phyloP scores from a whole-genome alignment of 495 filamentous ascomycete species.

The Staphylotrichum tortipilum region DNA sequence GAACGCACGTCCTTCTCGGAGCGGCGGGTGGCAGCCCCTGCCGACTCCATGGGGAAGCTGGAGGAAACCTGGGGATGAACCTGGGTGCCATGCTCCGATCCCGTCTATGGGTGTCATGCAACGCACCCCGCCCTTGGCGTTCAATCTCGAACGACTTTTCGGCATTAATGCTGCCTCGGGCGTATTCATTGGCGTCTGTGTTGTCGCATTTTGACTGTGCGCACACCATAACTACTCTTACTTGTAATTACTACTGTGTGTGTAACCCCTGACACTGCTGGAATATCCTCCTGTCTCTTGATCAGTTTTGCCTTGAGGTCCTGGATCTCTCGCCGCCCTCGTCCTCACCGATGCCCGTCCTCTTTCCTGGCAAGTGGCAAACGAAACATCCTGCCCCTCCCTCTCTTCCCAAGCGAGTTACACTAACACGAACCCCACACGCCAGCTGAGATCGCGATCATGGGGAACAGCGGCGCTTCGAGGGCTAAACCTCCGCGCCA shows the following conservation, averaged over 20 bases:
- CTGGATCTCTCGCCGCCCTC: too few relatives aligned
- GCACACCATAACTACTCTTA: too few relatives aligned
- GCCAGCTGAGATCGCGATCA: background rate
- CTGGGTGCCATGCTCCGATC: background rate
- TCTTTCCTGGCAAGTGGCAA: too few relatives aligned
- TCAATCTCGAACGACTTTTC: background rate
- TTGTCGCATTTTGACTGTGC: too few relatives aligned
- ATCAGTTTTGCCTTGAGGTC: too few relatives aligned
- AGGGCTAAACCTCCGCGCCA: background rate
- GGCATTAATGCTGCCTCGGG: background rate
- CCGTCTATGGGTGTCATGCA: background rate
- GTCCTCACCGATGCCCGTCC: too few relatives aligned
- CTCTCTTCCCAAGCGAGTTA: background rate
- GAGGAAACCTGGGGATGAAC: too few relatives aligned
- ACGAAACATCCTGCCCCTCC: too few relatives aligned
- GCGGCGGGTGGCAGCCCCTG: background rate
- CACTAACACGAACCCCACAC: background rate
- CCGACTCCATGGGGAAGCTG: background rate
- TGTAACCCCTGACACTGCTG: too few relatives aligned
- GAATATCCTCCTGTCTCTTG: too few relatives aligned
- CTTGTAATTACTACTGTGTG: too few relatives aligned
- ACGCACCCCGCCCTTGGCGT: constrained; percentile 3
- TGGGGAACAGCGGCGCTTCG: background rate
- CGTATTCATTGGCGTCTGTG: too few relatives aligned
- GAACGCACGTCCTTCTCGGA: background rate